phyloP scores from a whole-genome alignment of 176 grass and related monocot species.

The Panicum miliaceum region DNA sequence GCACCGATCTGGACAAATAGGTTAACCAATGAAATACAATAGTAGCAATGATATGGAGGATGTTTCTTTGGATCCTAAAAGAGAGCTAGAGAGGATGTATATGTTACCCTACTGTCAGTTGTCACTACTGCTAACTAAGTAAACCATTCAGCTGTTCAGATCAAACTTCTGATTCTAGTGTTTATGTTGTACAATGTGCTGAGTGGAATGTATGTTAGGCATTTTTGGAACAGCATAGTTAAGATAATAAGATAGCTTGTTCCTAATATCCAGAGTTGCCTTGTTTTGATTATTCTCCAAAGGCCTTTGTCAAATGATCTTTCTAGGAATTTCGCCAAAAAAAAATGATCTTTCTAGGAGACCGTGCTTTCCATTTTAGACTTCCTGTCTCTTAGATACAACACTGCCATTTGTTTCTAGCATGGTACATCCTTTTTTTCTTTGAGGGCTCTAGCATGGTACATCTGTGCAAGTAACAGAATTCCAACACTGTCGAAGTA shows the following conservation, averaged over 20 bases:
- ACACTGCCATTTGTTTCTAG: not conserved
- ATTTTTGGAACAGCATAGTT: not conserved
- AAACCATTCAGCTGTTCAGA: not conserved
- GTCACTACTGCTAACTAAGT: not conserved
- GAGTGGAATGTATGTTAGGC: not conserved
- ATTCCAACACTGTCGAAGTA: constrained; percentile 2
- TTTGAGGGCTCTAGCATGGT: too few relatives aligned
- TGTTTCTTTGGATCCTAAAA: not conserved
- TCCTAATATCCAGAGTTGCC: not conserved
- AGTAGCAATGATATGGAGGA: not conserved
- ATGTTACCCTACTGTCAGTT: constrained; percentile 7
- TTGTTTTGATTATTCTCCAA: not conserved
- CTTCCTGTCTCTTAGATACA: not conserved
- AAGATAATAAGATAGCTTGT: not conserved
- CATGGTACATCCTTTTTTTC: too few relatives aligned
- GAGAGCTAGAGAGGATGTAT: not conserved
- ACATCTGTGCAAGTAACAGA: not conserved
- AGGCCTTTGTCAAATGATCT: not conserved
- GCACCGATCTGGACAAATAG: constrained; percentile 65
- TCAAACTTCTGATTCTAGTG: not conserved
- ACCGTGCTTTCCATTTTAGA: not conserved
- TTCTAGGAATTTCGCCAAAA: constrained; percentile 9
- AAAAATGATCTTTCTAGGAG: too few relatives aligned
- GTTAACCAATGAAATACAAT: not conserved
- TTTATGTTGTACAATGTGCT: not conserved